Conservation (phyloP, 1,284 basidiomycete species). For the Apiotrichum sp. region DNA sequence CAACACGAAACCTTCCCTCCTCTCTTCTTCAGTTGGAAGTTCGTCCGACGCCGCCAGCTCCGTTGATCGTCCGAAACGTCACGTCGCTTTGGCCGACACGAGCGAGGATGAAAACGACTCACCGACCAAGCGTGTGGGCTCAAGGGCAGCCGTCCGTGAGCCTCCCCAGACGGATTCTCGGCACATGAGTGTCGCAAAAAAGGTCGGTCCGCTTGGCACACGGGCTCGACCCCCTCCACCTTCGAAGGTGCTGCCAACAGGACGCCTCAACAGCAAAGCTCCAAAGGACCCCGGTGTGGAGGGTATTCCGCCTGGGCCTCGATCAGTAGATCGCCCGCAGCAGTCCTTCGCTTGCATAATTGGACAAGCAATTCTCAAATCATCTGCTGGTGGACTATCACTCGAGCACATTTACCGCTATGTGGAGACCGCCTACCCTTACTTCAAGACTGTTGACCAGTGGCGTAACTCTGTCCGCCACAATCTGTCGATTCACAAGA, state of each 20-base stretch:
- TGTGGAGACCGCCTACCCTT: constrained; percentile 88
- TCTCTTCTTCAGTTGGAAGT: constrained; percentile 6
- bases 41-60: constrained; percentile 12
- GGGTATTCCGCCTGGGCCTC: constrained; percentile 70
- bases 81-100: constrained; percentile 11
- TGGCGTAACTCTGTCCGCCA: constrained; percentile 90
- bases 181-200: not conserved
- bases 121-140: constrained; percentile 25
- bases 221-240: not conserved
- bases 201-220: not conserved
- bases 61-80: constrained; percentile 9
- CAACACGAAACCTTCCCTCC: not conserved
- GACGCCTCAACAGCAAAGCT: constrained; percentile 37
- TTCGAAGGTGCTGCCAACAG: constrained; percentile 2
- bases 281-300: constrained; percentile 44
- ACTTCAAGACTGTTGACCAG: constrained; percentile 86
- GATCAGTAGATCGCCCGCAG: constrained; percentile 67
- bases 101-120: constrained; percentile 40
- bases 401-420: constrained; percentile 94
- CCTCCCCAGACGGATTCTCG: not conserved
- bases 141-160: constrained; percentile 10
- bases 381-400: constrained; percentile 73
- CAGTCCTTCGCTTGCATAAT: constrained; percentile 91
- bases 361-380: constrained; percentile 86
- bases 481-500: constrained; percentile 75